Evolutionary conservation across 2,329 filamentous ascomycete genomes (phyloP), one percentile per base, ranked within the genome.

Genomic region (Aspergillus candidus): DNA sequence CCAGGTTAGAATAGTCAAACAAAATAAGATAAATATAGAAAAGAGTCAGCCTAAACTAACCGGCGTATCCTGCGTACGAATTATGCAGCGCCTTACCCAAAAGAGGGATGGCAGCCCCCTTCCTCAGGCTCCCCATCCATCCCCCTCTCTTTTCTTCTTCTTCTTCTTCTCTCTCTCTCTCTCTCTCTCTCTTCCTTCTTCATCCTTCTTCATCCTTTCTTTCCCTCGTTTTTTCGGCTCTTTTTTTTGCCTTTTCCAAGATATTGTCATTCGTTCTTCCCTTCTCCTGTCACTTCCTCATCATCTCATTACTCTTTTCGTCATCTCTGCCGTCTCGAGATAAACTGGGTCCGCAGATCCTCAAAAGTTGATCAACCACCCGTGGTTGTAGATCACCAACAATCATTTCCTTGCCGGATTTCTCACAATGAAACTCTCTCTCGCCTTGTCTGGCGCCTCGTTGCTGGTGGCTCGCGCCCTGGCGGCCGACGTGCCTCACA

Each of bases 341-440:
- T 43, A 32, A 43, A 34, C 14, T 33, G 29, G 15, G 37, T 32
- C 39, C 34, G 38, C 34, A 40, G 50, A 46, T 46, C 44, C 22
- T 27, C 22, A 27, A 27, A 32, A 41, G 40, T 32, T 46, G 47
- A 53, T 47, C 47, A 35, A 44, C 44, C 40, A n/a, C 41, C 41
- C 34, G 34, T 41, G 33, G 35, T 38, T 40, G 40, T 51, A 42
- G 45, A 49, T 49, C 44, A 32, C 40, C 33, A 33, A 36, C 44
- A 36, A n/a, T 42, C 41, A 41, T 35, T 36, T 41, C 35, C 17
- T n/a, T 46, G 43, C 40, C 30, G 14, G 18, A 47, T 41, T 40
- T 36, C 48, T 59, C 67, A 74, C 52, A 51, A 83, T 83, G 80
- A 80, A 70, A 69, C 68, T 64, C 60, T 77, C 67, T 55, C 69